Base-by-base conservation (phyloP, 257 asterid genomes). In the Przewalskia tangutica region DNA sequence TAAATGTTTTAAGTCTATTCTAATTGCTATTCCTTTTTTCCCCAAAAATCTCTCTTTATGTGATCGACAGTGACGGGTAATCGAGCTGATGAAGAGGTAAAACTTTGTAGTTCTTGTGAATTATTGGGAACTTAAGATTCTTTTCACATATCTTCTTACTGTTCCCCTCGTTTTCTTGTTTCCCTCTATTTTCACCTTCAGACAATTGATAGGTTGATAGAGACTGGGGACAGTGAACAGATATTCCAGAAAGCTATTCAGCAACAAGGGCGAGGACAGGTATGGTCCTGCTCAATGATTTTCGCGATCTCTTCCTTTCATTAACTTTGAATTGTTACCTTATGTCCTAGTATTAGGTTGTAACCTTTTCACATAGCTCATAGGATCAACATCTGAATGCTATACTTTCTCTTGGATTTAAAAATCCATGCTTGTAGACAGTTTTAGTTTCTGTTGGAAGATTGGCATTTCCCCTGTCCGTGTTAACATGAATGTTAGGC, bases 221-320 rank as follows among this genome's bases (percentile, higher is more conserved):
- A 96, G 90, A 94, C 97, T 8, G 99, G 99, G 85, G 97, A 96
- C 68, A 92, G 99, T 58, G 98, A 95, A 86, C 98, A 95, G 86
- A 94, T 95, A 70, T 95, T 95, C 83, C 99, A 96, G 88, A 93
- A 91, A 82, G 98, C 99, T 77, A 92, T 96, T 71, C 91, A 91
- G 77, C 97, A 95, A 89, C 98, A 96, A 88, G 98, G 99, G 85
- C 88, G 97, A 42, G 99, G 98, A 88, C 99, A 96, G 97, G 99
- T 92, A 40, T 81, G 82, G 80, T 18, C 53, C 18, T 48, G 59
- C 20, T 54, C 54, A 48, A 73, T 42, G 32, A 48, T 86, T 66
- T 82, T 18, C 79, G 32, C 42, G 38, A 77, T 68, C 75, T 32
- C 56, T 84, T 77, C 81, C 68, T 55, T 18, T 27, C 32, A 27